Percentiles rank a stretch among this genome's conserved stretches.
phyloP scores from a whole-genome alignment of 768 basidiomycete species.

The Russula sp. region DNA sequence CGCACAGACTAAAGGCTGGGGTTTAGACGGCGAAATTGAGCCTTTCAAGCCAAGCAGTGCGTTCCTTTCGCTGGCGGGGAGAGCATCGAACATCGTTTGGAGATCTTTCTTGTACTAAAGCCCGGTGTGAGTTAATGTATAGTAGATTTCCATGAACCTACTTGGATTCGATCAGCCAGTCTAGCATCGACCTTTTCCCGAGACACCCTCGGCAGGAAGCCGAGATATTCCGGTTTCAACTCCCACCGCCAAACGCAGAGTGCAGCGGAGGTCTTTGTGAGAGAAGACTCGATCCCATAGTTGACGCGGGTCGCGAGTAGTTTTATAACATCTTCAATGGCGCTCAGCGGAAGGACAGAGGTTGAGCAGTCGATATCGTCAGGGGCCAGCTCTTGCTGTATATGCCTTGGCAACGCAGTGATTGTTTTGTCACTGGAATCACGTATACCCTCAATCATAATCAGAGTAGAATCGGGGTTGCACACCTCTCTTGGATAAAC shows the following conservation, averaged over 20 bases:
- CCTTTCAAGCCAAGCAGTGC: constrained; percentile 40
- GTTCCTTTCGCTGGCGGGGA: constrained; percentile 51
- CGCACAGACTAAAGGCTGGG: constrained; percentile 4
- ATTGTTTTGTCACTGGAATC: constrained; percentile 63
- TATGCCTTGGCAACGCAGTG: constrained; percentile 52
- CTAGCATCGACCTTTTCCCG: constrained; percentile 56
- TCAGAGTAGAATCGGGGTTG: neutral
- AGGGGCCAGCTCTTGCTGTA: constrained; percentile 64
- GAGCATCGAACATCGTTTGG: constrained; percentile 43
- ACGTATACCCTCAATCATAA: neutral
- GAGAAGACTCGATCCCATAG: constrained; percentile 63
- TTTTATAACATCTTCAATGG: constrained; percentile 61
- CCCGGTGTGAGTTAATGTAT: neutral
- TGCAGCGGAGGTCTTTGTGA: constrained; percentile 51
- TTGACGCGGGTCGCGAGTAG: constrained; percentile 60
- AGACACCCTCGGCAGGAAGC: constrained; percentile 62
- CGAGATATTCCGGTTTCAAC: constrained; percentile 47
- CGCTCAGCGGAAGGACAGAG: constrained; percentile 34
- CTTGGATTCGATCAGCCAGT: constrained; percentile 58
- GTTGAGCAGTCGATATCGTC: constrained; percentile 36
- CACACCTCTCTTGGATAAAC: constrained; percentile 78
- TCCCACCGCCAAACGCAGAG: constrained; percentile 86
- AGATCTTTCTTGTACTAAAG: constrained; percentile 56
- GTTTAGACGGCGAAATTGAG: constrained; percentile 28
- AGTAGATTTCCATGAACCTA: constrained; percentile 26